Conservation (phyloP, 2,329 filamentous ascomycete genomes). For the Drechslerella coelobrocha region DNA sequence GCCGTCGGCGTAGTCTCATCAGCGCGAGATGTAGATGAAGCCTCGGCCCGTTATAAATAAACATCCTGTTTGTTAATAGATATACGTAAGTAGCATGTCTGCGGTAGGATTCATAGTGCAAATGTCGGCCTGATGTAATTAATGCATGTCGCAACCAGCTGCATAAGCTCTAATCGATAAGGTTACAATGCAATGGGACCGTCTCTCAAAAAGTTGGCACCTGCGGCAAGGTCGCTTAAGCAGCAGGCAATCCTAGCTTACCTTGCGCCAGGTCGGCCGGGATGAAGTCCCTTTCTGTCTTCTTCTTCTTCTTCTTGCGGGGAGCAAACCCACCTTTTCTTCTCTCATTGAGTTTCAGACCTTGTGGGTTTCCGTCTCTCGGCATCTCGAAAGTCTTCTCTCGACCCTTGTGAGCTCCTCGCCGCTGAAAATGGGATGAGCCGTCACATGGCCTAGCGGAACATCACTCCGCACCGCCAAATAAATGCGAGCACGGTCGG, state of each 20-base stretch:
- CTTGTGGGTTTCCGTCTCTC: not conserved
- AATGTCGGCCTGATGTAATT: too few relatives aligned
- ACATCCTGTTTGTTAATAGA: too few relatives aligned
- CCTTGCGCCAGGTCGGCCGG: slow-evolving; percentile 12
- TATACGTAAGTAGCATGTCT: too few relatives aligned
- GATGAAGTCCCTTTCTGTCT: too few relatives aligned
- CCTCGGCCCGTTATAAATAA: too few relatives aligned
- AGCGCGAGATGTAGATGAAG: too few relatives aligned
- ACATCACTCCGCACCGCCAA: slow-evolving; percentile 11
- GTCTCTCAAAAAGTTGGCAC: not conserved
- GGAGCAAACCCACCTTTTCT: not conserved
- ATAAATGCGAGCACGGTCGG: slow-evolving; percentile 7
- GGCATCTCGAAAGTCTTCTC: not conserved
- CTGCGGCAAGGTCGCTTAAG: slow-evolving; percentile 50
- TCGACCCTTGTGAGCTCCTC: slow-evolving; percentile 26
- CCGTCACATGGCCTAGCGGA: slow-evolving; percentile 44
- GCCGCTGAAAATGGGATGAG: slow-evolving; percentile 42
- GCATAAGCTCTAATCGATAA: not conserved
- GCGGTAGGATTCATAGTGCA: too few relatives aligned
- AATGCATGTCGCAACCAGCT: too few relatives aligned
- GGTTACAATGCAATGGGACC: not conserved
- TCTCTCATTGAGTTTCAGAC: not conserved
- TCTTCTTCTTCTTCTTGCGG: too few relatives aligned
- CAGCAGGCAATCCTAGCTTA: slow-evolving; percentile 34
- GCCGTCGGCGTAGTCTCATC: too few relatives aligned